phyloP scores from a whole-genome alignment of 1,284 basidiomycete genomes.

The Fomitiporia mediterranea region DNA sequence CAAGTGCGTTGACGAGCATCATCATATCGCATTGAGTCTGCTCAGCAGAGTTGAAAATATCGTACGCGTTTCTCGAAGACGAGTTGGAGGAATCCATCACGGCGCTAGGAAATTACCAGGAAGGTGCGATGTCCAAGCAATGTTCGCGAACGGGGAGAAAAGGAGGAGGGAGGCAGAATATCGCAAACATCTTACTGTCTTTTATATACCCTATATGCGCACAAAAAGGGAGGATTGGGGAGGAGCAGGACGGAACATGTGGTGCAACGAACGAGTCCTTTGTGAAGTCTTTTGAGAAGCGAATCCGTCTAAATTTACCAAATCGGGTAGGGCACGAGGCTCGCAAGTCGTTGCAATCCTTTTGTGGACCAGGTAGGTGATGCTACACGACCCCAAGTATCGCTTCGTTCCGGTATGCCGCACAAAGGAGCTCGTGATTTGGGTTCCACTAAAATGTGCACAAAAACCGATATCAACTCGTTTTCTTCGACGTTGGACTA shows the following conservation, averaged over 20 bases:
- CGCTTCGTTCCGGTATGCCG: constrained; percentile 5
- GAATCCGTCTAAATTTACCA: not conserved
- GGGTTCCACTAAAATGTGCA: not conserved
- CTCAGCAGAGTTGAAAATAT: not conserved
- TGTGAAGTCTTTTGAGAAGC: constrained; percentile 6
- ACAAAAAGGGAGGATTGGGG: not conserved
- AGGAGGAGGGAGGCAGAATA: not conserved
- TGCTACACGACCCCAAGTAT: too few relatives aligned
- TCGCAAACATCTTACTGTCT: not conserved
- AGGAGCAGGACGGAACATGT: not conserved
- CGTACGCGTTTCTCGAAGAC: not conserved
- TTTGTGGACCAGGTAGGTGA: not conserved
- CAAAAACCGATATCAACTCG: not conserved
- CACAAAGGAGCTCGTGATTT: constrained; percentile 1
- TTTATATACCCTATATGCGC: constrained; percentile 9
- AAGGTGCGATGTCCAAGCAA: not conserved
- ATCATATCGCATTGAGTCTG: not conserved
- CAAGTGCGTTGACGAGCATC: too few relatives aligned
- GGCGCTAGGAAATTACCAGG: not conserved
- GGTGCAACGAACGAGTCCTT: constrained; percentile 1
- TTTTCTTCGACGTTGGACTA: not conserved
- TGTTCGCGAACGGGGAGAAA: not conserved
- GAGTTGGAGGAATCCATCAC: not conserved
- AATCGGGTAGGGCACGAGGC: not conserved
- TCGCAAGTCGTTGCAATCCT: constrained; percentile 1